Percentiles rank a stretch among this genome's conserved stretches.
Conservation (phyloP, 768 basidiomycete genomes). For the Artomyces pyxidatus region DNA sequence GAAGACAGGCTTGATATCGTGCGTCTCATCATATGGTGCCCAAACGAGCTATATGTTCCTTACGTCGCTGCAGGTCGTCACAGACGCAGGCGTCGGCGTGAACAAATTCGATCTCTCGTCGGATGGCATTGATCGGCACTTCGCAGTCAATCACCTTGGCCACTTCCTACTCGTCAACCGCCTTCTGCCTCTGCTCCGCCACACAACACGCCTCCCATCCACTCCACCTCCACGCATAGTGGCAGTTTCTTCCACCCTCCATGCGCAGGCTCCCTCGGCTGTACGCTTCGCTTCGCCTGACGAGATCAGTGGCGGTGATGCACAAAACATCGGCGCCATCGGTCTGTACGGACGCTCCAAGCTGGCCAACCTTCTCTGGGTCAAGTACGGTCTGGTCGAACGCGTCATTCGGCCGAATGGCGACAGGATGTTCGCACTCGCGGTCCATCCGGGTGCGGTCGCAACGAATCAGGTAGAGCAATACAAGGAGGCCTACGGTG, state of each 20-base stretch:
- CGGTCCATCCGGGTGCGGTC: constrained; percentile 23
- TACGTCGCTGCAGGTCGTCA: constrained; percentile 18
- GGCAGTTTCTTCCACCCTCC: constrained; percentile 31
- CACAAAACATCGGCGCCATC: constrained; percentile 20
- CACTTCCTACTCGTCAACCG: constrained; percentile 36
- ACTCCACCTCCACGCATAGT: constrained; percentile 30
- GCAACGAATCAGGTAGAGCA: constrained; percentile 22
- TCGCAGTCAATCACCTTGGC: constrained; percentile 29
- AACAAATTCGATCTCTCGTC: constrained; percentile 19
- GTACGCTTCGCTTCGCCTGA: constrained; percentile 27
- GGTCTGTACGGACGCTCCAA: constrained; percentile 33
- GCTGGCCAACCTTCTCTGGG: constrained; percentile 33
- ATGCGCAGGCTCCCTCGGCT: constrained; percentile 27
- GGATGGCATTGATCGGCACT: constrained; percentile 23
- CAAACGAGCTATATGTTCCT: no score
- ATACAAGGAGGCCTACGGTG: constrained; percentile 21
- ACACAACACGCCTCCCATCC: constrained; percentile 22
- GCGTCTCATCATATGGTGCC: no score
- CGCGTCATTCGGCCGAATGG: constrained; percentile 19
- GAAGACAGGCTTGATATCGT: constrained; percentile 20
- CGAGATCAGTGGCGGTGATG: constrained; percentile 27
- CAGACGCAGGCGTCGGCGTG: constrained; percentile 23
- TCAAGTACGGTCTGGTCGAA: constrained; percentile 23
- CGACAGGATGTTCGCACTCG: constrained; percentile 19
- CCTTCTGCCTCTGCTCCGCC: constrained; percentile 30